Evolutionary conservation across 306 rosid species (phyloP), one percentile per base, ranked within the genome.

Genomic region (Phaseolus lunatus): DNA sequence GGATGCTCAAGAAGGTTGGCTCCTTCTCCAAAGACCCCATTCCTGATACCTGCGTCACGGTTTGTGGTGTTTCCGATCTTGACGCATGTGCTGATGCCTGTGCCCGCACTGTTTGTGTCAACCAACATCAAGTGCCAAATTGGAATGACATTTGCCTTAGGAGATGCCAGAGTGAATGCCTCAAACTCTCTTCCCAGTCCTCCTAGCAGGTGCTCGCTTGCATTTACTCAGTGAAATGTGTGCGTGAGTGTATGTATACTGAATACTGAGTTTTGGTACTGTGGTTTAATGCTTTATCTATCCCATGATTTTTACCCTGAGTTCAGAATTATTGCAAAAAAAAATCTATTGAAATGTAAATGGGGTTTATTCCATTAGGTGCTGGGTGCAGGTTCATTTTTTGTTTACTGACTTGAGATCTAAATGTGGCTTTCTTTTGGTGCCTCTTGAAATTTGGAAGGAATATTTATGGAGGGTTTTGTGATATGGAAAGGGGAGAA

Each of bases 71-170:
- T 5, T 94, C 98, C 13, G 95, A 92, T 83, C 89, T 92, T 5
- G 98, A 94, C 78, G 96, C 98, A 0, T 94, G 96, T 53, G 94
- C 96, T 3, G 98, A 94, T 83, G 98, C 98, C 0, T 94, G 98
- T 54, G 92, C 92, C 2, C 98, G 97, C 73, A 90, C 96, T 14
- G 98, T 94, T 19, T 94, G 97, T 31, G 96, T 92, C 47, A 92
- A 90, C 86, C 98, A 92, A 61, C 98, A 92, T 78, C 98, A 90
- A 83, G 97, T 92, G 0, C 98, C 97, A 5, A 92, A 89, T 50
- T 94, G 97, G 98, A 92, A 92, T 53, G 98, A 92, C 65, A 76
- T 86, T 70, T 94, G 98, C 84, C 96, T 92, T 52, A 77, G 89
- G 81, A 90, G 95, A 80, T 94, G 98, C 85, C 98, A 92, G 95